Evolutionary conservation across 2,329 filamentous ascomycete species (phyloP), one percentile per base, ranked within the genome.

Genomic region (Samsoniella hepiali): DNA sequence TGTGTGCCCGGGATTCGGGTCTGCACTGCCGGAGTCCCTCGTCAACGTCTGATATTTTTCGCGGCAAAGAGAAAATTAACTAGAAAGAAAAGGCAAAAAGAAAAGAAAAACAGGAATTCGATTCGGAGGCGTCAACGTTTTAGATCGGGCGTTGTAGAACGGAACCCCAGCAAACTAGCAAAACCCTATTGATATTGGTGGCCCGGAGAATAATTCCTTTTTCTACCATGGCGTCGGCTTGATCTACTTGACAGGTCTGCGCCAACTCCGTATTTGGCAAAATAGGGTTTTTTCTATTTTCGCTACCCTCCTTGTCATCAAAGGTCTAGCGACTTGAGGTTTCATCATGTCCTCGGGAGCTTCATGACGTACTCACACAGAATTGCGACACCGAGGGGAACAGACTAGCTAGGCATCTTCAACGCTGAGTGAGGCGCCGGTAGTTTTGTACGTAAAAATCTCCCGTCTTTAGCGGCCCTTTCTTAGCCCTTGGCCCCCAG

Each of bases 371-470:
- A 7, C 10, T 50, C 27, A 32, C 27, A 32, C 29, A 29, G 15
- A 50, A 50, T 29, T 17, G 47, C 29, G 47, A 5, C 29, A 50
- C 47, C 29, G 32, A 29, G 7, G 27, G 11, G 32, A 50, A 17
- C 29, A 50, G 7, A 27, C 47, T 31, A 13, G 27, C 29, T 29
- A 8, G 29, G 27, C 5, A 17, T 50, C 47, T 2, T 32, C 27
- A 13, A 50, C 29, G 47, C 47, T 4, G 27, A 32, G 27, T 13
- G 27, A 22, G 22, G 22, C 32, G 13, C 15, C 29, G 11, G 27
- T 38, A 5, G 32, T 36, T 34, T 54, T 38, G 50, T 54, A 54
- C 50, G 50, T 54, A 54, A 54, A 54, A 54, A 54, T 22, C 50
- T 10, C 50, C 15, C 32, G 13, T 38, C 15, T 15, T 54, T 54